A percentile compares a stretch with the other conserved stretches of the same genome.
phyloP scores from a whole-genome alignment of 202 grass and related monocot species.

The Digitaria exilis region DNA sequence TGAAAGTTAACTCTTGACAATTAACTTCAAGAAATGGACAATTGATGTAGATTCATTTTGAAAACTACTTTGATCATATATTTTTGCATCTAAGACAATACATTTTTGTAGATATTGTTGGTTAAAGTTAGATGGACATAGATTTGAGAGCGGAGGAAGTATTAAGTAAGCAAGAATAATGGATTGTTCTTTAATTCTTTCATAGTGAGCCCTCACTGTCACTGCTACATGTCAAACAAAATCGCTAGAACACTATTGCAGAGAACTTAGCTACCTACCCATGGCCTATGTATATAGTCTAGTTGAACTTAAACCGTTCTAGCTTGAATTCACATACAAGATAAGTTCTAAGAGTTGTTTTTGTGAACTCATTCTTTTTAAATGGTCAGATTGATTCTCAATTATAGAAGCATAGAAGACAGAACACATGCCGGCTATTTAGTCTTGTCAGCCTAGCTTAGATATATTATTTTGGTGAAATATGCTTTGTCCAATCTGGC shows the following conservation, averaged over 20 bases:
- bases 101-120: too few species aligned
- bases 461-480: background rate
- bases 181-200: background rate
- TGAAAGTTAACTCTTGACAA: background rate
- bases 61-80: too few species aligned
- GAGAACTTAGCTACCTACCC: background rate
- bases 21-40: constrained; percentile 1
- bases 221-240: too few species aligned
- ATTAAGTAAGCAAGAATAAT: background rate
- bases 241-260: background rate
- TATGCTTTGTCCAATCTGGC: background rate
- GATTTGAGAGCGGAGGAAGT: too few species aligned
- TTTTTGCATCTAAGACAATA: too few species aligned
- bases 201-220: background rate
- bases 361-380: background rate
- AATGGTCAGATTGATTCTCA: background rate
- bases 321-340: background rate
- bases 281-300: background rate
- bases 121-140: too few species aligned
- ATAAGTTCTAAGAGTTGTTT: background rate
- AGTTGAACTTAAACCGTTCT: background rate
- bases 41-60: background rate
- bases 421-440: constrained; percentile 13
- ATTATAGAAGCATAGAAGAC: background rate
- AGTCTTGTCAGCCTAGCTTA: background rate